Conservation (phyloP, 2,329 filamentous ascomycete genomes). For the Piedraia hortae region DNA sequence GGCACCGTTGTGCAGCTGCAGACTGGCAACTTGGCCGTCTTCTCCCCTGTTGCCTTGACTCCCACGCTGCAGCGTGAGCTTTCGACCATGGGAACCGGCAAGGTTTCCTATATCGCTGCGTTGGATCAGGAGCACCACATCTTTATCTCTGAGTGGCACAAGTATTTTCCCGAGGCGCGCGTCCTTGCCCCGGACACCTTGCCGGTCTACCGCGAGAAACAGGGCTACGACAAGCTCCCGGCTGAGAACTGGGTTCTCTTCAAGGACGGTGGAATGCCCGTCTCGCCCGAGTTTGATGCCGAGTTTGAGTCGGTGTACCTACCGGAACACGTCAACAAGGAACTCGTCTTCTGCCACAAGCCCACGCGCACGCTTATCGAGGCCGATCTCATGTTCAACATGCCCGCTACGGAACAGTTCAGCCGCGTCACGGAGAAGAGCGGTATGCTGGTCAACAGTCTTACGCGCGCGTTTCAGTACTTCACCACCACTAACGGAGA, state of each 20-base stretch:
- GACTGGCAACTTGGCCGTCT: conserved; percentile 56
- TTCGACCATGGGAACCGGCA: conserved; percentile 15
- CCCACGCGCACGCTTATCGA: conserved; percentile 56
- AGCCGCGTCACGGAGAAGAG: conserved; percentile 24
- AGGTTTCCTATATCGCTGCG: conserved; percentile 62
- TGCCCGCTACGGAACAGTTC: conserved; percentile 66
- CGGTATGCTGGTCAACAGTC: too few species aligned
- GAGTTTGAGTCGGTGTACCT: conserved; percentile 76
- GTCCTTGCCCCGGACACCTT: conserved; percentile 65
- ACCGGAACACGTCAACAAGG: conserved; percentile 52
- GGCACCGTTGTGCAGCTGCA: conserved; percentile 63
- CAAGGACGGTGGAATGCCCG: conserved; percentile 12
- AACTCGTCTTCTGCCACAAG: conserved; percentile 66
- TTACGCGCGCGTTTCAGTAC: conserved; percentile 18
- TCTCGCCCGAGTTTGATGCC: conserved; percentile 53
- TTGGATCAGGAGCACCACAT: conserved; percentile 88
- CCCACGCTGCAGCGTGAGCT: conserved; percentile 36
- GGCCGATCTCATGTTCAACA: conserved; percentile 77
- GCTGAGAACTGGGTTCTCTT: conserved; percentile 25
- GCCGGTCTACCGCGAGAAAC: conserved; percentile 42
- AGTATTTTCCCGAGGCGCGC: conserved; percentile 48
- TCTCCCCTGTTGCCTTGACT: conserved; percentile 74
- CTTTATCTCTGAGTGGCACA: conserved; percentile 63
- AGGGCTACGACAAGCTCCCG: conserved; percentile 11
- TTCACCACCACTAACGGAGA: conserved; percentile 29